phyloP scores from a whole-genome alignment of 257 asterid species.

The Catharanthus roseus region DNA sequence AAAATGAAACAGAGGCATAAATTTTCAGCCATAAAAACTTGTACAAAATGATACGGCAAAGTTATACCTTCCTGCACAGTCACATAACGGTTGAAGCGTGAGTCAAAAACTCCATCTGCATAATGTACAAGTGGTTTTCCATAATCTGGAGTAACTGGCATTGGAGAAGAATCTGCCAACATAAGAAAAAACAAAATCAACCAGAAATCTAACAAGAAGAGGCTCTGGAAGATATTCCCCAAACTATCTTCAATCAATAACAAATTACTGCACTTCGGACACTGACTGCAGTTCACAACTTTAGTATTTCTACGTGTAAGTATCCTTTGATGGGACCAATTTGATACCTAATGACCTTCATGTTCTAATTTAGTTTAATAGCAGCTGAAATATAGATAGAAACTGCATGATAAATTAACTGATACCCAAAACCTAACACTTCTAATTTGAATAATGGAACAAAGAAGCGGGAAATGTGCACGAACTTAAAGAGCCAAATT shows the following conservation, averaged over 20 bases:
- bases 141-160: constrained; percentile 86
- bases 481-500: not conserved
- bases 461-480: not conserved
- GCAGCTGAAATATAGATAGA: not conserved
- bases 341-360: not conserved
- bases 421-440: not conserved
- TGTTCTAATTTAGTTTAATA: not conserved
- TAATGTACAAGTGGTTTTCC: constrained; percentile 63
- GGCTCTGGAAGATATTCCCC: not conserved
- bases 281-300: not conserved
- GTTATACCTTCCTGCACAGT: constrained; percentile 78
- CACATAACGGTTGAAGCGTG: constrained; percentile 65
- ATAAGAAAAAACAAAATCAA: constrained; percentile 10
- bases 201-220: not conserved
- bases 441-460: not conserved
- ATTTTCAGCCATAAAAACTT: constrained; percentile 3
- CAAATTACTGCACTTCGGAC: not conserved
- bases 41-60: not conserved
- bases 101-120: constrained; percentile 91
- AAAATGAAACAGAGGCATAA: constrained; percentile 12
- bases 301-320: not conserved
- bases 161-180: constrained; percentile 63
- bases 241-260: constrained; percentile 4
- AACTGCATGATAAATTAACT: not conserved
- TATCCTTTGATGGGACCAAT: not conserved